Percentiles rank a stretch among this genome's conserved stretches.
Evolutionary conservation across 306 rosid species (phyloP).

Genomic region (Calophaca sinica): DNA sequence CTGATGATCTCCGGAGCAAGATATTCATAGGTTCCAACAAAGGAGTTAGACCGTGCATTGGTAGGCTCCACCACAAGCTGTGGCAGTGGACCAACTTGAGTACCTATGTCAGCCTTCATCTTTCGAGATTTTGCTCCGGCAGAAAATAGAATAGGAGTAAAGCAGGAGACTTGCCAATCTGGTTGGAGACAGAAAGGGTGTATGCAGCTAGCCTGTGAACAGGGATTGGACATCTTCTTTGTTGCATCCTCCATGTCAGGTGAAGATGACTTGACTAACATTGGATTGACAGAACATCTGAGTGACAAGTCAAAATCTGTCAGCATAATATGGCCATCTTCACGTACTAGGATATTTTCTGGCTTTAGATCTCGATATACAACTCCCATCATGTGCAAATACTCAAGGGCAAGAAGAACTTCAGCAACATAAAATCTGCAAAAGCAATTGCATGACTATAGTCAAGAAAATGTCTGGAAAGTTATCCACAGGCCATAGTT

Average conservation of each 20-base stretch:
- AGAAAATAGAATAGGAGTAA: conserved; percentile 80
- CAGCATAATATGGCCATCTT: conserved; percentile 99
- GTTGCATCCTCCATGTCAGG: conserved; percentile 58
- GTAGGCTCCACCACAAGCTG: conserved; percentile 96
- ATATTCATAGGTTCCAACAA: conserved; percentile 97
- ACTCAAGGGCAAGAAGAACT: conserved; percentile 93
- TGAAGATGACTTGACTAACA: conserved; percentile 73
- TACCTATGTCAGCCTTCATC: conserved; percentile 66
- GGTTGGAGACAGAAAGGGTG: conserved; percentile 98
- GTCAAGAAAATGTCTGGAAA: conserved; percentile 26
- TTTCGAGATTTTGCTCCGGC: conserved; percentile 79
- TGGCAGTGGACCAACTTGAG: conserved; percentile 81
- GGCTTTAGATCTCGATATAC: conserved; percentile 97
- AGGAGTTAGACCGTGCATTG: conserved; percentile 87
- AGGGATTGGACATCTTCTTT: conserved; percentile 70
- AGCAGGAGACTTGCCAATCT: conserved; percentile 95
- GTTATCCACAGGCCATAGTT: conserved; percentile 5
- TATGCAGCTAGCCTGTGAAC: conserved; percentile 85
- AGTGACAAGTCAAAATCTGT: conserved; percentile 94
- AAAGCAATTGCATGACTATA: conserved; percentile 30
- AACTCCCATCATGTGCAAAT: conserved; percentile 96
- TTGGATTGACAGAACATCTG: conserved; percentile 83
- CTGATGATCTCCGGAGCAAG: conserved; percentile 96
- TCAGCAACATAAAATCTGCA: conserved; percentile 94
- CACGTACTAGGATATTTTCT: conserved; percentile 90